Percentiles rank a stretch among this genome's conserved stretches.
phyloP scores from a whole-genome alignment of 768 basidiomycete species.

The Termitomyces titanicus region DNA sequence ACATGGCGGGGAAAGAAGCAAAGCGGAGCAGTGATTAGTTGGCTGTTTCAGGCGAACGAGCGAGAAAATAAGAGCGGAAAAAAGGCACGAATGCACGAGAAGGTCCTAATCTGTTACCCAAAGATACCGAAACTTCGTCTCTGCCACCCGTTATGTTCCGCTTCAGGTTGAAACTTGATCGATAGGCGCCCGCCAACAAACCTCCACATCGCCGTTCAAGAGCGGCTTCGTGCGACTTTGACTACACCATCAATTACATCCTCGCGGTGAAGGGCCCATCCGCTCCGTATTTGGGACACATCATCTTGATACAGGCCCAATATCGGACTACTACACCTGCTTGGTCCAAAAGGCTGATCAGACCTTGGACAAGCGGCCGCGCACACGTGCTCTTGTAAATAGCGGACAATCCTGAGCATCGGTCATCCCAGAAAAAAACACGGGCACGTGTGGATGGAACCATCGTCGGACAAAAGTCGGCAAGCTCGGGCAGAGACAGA shows the following conservation, averaged over 20 bases:
- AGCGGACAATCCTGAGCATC: neutral
- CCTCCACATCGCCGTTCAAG: neutral
- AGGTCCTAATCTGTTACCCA: slow-evolving; percentile 33
- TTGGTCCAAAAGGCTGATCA: slow-evolving; percentile 10
- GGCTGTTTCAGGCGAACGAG: slow-evolving; percentile 37
- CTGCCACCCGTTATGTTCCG: slow-evolving; percentile 22
- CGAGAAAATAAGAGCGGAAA: slow-evolving; percentile 40
- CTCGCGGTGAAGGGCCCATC: slow-evolving; percentile 2
- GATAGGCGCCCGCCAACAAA: slow-evolving; percentile 1
- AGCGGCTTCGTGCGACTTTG: neutral
- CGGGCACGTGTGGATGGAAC: slow-evolving; percentile 24
- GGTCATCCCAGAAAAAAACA: slow-evolving; percentile 4
- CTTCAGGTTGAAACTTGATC: slow-evolving; percentile 14
- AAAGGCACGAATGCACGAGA: slow-evolving; percentile 15
- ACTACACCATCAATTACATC: slow-evolving; percentile 1
- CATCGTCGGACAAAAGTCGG: slow-evolving; percentile 13
- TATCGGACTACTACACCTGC: slow-evolving; percentile 3
- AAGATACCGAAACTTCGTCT: slow-evolving; percentile 38
- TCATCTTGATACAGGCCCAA: neutral
- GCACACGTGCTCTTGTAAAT: neutral
- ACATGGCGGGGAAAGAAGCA: slow-evolving; percentile 29
- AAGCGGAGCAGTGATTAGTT: slow-evolving; percentile 45
- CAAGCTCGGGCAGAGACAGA: slow-evolving; percentile 37
- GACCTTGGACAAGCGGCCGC: slow-evolving; percentile 4
- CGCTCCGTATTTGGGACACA: slow-evolving; percentile 1